phyloP scores from a whole-genome alignment of 345 rosid genomes.

The Xanthoceras sorbifolium region DNA sequence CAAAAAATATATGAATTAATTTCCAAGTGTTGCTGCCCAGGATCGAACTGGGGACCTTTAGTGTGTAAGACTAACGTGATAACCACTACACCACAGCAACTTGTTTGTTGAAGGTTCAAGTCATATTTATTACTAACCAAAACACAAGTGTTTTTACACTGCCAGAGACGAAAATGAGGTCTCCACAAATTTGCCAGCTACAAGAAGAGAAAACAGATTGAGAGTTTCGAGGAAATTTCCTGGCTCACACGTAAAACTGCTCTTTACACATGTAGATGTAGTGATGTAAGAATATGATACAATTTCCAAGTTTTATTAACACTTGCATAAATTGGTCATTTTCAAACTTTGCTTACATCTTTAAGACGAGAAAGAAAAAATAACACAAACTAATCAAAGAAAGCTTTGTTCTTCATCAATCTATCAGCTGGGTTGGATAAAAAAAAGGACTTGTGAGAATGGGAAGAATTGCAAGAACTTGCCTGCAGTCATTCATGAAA shows the following conservation, averaged over 20 bases:
- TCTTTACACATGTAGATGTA: neutral
- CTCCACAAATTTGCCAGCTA: neutral
- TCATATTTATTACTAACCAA: no score
- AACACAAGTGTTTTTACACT: no score
- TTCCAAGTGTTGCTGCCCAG: slow-evolving; percentile 65
- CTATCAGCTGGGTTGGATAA: neutral
- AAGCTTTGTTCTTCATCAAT: neutral
- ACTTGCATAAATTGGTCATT: neutral
- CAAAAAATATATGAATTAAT: no score
- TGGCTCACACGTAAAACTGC: neutral
- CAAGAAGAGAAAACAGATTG: neutral
- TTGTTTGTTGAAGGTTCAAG: neutral
- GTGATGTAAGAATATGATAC: neutral
- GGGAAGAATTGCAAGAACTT: slow-evolving; percentile 35
- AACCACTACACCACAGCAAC: slow-evolving; percentile 62
- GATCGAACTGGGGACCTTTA: slow-evolving; percentile 56
- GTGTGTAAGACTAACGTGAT: slow-evolving; percentile 61
- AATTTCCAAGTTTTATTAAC: neutral
- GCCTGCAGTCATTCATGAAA: slow-evolving; percentile 42
- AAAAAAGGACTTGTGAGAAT: slow-evolving; percentile 16
- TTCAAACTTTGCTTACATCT: neutral
- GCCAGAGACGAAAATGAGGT: no score
- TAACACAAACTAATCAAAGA: neutral
- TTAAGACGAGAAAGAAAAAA: neutral
- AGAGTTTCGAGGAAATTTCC: slow-evolving; percentile 26